Evolutionary conservation across 1,284 basidiomycete species (phyloP).

Genomic region (Exobasidium cylindrosporum): DNA sequence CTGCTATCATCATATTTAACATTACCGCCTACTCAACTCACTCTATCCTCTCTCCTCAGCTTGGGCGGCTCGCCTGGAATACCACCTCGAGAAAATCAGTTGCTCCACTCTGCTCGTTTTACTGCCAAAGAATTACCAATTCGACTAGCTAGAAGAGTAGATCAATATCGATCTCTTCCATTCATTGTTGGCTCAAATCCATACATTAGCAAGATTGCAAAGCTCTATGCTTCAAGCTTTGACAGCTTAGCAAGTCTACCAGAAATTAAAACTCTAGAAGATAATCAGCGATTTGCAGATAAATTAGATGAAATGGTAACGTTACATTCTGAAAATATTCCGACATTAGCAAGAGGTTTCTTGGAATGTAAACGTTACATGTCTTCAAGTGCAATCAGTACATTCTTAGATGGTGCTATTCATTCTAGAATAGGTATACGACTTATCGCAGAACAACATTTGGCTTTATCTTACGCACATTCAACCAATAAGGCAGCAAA

Average conservation of each 20-base stretch:
- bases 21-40: slow-evolving; percentile 40
- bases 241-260: slow-evolving; percentile 67
- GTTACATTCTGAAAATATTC: slow-evolving; percentile 80
- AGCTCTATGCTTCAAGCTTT: slow-evolving; percentile 73
- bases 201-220: slow-evolving; percentile 71
- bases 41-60: slow-evolving; percentile 42
- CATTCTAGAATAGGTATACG: slow-evolving; percentile 81
- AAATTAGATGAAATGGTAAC: slow-evolving; percentile 71
- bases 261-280: slow-evolving; percentile 65
- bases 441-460: slow-evolving; percentile 86
- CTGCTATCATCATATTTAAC: slow-evolving; percentile 40
- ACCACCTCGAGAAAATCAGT: slow-evolving; percentile 36
- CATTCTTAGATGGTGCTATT: slow-evolving; percentile 79
- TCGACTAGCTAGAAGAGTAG: slow-evolving; percentile 49
- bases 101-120: slow-evolving; percentile 45
- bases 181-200: slow-evolving; percentile 84
- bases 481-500: not conserved
- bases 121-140: slow-evolving; percentile 51
- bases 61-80: slow-evolving; percentile 41
- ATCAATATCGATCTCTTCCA: slow-evolving; percentile 51
- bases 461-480: slow-evolving; percentile 62
- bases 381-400: slow-evolving; percentile 70
- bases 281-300: slow-evolving; percentile 69
- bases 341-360: slow-evolving; percentile 83
- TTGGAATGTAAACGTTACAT: slow-evolving; percentile 82